phyloP scores from a whole-genome alignment of 177 flowering plant genomes.

The Vitis hybrid region DNA sequence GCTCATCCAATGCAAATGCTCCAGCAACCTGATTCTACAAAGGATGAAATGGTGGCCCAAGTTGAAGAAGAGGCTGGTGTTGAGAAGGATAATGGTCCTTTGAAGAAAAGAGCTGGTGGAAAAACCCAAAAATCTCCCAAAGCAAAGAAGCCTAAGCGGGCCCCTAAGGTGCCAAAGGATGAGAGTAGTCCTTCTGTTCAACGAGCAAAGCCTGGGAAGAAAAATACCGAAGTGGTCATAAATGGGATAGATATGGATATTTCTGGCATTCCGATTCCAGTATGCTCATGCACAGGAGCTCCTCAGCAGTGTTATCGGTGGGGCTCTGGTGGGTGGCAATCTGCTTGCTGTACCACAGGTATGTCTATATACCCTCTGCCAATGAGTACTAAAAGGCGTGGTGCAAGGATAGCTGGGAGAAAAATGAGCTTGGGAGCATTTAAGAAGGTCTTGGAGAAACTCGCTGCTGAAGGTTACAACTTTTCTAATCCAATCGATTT shows the following conservation, averaged over 20 bases:
- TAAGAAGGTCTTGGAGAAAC: conserved; percentile 38
- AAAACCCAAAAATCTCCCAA: conserved; percentile 20
- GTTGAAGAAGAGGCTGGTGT: conserved; percentile 8
- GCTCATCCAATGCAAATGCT: conserved; percentile 14
- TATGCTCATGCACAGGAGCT: conserved; percentile 53
- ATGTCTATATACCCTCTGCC: conserved; percentile 50
- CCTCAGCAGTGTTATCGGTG: conserved; percentile 51
- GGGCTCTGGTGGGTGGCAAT: conserved; percentile 67
- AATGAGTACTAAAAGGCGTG: conserved; percentile 39
- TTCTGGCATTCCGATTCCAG: conserved; percentile 40
- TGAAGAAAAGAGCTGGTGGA: conserved; percentile 9
- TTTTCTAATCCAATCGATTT: conserved; percentile 42
- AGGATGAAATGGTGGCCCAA: conserved; percentile 5
- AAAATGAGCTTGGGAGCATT: conserved; percentile 55
- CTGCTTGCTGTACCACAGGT: conserved; percentile 51
- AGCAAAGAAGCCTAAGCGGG: conserved; percentile 16
- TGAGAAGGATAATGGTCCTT: conserved; percentile 9
- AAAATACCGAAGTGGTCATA: conserved; percentile 29
- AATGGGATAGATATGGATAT: conserved; percentile 46
- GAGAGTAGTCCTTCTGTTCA: conserved; percentile 16
- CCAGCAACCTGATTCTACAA: conserved; percentile 11
- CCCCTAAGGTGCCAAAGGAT: conserved; percentile 8
- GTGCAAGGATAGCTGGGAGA: conserved; percentile 47
- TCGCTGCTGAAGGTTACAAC: conserved; percentile 39
- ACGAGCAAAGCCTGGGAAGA: conserved; percentile 19